Percentiles rank a stretch among this genome's conserved stretches.
Conservation (phyloP, 2,329 filamentous ascomycete genomes). For the Fusarium avenaceum region DNA sequence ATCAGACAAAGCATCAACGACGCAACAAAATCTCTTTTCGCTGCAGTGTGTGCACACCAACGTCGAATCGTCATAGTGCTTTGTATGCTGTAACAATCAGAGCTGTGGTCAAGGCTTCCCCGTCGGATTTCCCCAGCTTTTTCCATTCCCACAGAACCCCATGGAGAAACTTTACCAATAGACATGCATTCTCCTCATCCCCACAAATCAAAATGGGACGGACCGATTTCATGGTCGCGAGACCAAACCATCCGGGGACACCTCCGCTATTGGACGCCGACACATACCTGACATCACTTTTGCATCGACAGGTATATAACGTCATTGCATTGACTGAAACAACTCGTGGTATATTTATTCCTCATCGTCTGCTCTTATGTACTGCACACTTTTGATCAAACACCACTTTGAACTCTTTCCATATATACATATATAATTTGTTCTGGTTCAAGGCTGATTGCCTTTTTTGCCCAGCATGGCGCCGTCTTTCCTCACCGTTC, state of each 20-base stretch:
- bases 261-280: slow-evolving; percentile 20
- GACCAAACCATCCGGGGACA: slow-evolving; percentile 15
- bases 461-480: slow-evolving; percentile 37
- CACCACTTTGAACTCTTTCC: background rate
- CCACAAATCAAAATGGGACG: slow-evolving; percentile 38
- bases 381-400: background rate
- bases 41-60: background rate
- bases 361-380: background rate
- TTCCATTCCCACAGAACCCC: slow-evolving; percentile 9
- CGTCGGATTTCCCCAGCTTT: slow-evolving; percentile 32
- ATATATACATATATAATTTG: background rate
- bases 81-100: background rate
- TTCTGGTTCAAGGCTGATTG: slow-evolving; percentile 1
- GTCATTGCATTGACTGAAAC: background rate
- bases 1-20: background rate
- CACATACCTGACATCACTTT: slow-evolving; percentile 36
- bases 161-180: slow-evolving; percentile 9
- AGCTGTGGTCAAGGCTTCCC: too few species aligned
- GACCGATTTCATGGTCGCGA: slow-evolving; percentile 45
- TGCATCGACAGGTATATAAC: background rate
- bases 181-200: slow-evolving; percentile 10
- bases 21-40: background rate
- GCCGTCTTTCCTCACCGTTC: slow-evolving; percentile 48
- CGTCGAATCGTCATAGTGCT: slow-evolving; percentile 1
- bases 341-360: background rate